These are phyloP conservation scores for Boletus vinaceobasis DNA, from an alignment of 768 basidiomycete species.

Conservation along the genomic window DNA sequence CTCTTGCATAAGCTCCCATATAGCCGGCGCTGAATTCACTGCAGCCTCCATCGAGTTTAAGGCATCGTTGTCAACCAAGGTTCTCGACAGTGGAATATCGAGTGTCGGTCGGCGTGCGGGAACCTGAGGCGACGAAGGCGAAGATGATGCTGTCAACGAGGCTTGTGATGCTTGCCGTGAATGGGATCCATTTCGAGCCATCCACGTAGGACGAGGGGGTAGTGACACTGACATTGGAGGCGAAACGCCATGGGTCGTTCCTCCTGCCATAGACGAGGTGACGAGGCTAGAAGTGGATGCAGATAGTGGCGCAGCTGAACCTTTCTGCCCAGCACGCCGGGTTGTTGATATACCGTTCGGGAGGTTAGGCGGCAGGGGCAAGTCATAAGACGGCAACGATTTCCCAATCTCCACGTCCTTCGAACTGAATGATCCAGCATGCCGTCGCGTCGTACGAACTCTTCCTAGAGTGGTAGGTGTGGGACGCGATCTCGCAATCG, in stretches of 20 bases:
- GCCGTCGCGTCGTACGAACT: conserved; percentile 63
- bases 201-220: conserved; percentile 10
- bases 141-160: conserved; percentile 39
- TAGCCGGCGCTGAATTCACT: conserved; percentile 72
- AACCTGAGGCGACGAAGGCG: conserved; percentile 33
- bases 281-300: conserved; percentile 20
- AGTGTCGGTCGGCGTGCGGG: conserved; percentile 33
- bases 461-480: conserved; percentile 35
- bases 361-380: conserved; percentile 29
- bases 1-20: conserved; percentile 81
- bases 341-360: conserved; percentile 25
- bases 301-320: conserved; percentile 38
- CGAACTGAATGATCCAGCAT: conserved; percentile 93
- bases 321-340: conserved; percentile 51
- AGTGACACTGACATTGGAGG: conserved; percentile 11
- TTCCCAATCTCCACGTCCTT: conserved; percentile 91
- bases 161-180: conserved; percentile 44
- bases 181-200: conserved; percentile 24
- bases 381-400: conserved; percentile 63
- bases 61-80: conserved; percentile 73
- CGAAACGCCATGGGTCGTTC: conserved; percentile 1
- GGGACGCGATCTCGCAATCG: conserved; percentile 30
- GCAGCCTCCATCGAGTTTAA: conserved; percentile 76
- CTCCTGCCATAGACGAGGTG: conserved; percentile 6
- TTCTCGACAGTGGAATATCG: conserved; percentile 55